Percentiles rank a stretch among this genome's conserved stretches.
Evolutionary conservation across 2,329 filamentous ascomycete species (phyloP).

Genomic region (Huntiella abstrusa): DNA sequence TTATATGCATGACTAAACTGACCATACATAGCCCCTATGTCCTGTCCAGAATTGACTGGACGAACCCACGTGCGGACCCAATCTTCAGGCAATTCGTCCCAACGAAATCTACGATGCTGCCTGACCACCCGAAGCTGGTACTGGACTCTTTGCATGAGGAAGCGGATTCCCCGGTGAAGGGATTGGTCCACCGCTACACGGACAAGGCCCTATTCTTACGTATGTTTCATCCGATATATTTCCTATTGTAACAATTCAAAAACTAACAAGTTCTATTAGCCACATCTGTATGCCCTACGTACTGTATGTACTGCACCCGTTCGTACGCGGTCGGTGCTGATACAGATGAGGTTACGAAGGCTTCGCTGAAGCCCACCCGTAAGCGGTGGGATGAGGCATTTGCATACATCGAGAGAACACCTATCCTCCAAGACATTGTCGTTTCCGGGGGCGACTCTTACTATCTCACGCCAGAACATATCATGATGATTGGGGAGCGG

Average conservation of each 20-base stretch:
- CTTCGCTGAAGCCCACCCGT: constrained; percentile 21
- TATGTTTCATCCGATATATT: constrained; percentile 17
- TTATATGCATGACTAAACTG: neutral
- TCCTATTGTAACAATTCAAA: neutral
- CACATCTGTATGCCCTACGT: constrained; percentile 40
- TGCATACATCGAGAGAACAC: constrained; percentile 32
- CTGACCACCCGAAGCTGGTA: constrained; percentile 34
- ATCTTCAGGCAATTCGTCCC: constrained; percentile 43
- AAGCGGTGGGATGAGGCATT: constrained; percentile 37
- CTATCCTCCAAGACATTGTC: constrained; percentile 36
- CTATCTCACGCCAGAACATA: constrained; percentile 32
- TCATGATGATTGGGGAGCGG: constrained; percentile 33
- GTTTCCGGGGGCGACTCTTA: constrained; percentile 45
- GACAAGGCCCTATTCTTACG: constrained; percentile 44
- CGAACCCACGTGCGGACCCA: constrained; percentile 37
- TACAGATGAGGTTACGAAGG: constrained; percentile 32
- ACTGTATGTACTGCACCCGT: constrained; percentile 44
- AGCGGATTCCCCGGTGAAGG: constrained; percentile 34
- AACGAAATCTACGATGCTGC: constrained; percentile 29
- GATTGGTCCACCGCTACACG: constrained; percentile 43
- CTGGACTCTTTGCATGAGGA: constrained; percentile 41
- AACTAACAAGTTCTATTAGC: constrained; percentile 19
- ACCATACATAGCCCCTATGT: constrained; percentile 29
- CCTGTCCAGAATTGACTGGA: constrained; percentile 39
- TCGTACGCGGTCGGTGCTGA: constrained; percentile 37